These are phyloP conservation scores for Davidsoniella virescens DNA, from an alignment of 2,329 filamentous ascomycete species.

Conservation along the genomic window DNA sequence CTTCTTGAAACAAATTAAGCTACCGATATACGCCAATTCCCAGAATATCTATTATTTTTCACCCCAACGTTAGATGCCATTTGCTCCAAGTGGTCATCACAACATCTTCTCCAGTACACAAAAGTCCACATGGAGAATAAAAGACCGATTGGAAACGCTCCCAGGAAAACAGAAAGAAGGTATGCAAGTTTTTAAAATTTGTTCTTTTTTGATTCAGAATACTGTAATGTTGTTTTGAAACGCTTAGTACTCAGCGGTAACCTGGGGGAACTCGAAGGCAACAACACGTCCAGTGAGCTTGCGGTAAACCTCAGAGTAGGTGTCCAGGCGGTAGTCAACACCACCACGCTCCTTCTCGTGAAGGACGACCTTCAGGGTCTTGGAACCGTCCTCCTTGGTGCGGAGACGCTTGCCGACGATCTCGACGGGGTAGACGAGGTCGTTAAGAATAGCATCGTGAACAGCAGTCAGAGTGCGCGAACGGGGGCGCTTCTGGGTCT, in stretches of 20 bases:
- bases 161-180: conserved; percentile 5
- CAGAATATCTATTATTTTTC: neutral
- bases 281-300: conserved; percentile 91
- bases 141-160: conserved; percentile 3
- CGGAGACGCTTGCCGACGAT: conserved; percentile 98
- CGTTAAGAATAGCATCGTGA: conserved; percentile 93
- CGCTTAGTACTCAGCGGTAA: conserved; percentile 62
- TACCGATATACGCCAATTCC: conserved; percentile 12
- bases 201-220: conserved; percentile 8
- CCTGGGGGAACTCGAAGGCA: conserved; percentile 96
- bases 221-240: conserved; percentile 3
- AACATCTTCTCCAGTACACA: conserved; percentile 6
- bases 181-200: conserved; percentile 2
- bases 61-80: conserved; percentile 3
- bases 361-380: conserved; percentile 96
- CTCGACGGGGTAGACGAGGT: conserved; percentile 99
- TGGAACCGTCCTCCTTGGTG: conserved; percentile 97
- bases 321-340: conserved; percentile 98
- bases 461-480: conserved; percentile 96
- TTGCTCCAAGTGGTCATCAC: neutral
- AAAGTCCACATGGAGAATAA: neutral
- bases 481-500: conserved; percentile 97
- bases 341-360: conserved; percentile 99
- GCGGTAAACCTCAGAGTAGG: conserved; percentile 99
- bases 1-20: conserved; percentile 6